phyloP scores from a whole-genome alignment of 495 filamentous ascomycete genomes.

The Trichocladium uniseriatum region DNA sequence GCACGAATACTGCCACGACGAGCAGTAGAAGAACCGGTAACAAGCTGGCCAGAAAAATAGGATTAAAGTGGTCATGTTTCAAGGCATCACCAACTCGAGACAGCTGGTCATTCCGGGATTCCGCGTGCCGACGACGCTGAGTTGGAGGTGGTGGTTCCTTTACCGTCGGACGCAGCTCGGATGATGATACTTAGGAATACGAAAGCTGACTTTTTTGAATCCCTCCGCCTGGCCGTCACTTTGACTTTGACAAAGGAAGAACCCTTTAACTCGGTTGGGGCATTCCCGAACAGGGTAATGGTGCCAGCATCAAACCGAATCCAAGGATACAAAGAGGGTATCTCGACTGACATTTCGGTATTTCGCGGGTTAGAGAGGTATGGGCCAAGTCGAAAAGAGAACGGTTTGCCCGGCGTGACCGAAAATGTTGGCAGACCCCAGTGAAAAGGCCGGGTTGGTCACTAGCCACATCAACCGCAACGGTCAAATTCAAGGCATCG shows the following conservation, averaged over 20 bases:
- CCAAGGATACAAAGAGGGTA: slow-evolving; percentile 52
- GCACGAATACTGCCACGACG: slow-evolving; percentile 4
- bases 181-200: slow-evolving; percentile 45
- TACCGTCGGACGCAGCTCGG: slow-evolving; percentile 13
- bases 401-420: slow-evolving; percentile 52
- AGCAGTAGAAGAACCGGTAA: slow-evolving; percentile 13
- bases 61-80: slow-evolving; percentile 4
- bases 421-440: slow-evolving; percentile 35
- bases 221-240: slow-evolving; percentile 42
- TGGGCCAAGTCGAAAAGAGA: slow-evolving; percentile 53
- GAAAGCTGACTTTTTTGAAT: slow-evolving; percentile 33
- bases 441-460: slow-evolving; percentile 28
- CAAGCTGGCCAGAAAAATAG: slow-evolving; percentile 15
- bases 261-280: slow-evolving; percentile 36
- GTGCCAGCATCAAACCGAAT: slow-evolving; percentile 52
- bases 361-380: slow-evolving; percentile 44
- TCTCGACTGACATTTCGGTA: slow-evolving; percentile 45
- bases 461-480: slow-evolving; percentile 45
- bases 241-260: slow-evolving; percentile 38
- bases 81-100: not conserved
- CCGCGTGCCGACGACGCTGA: not conserved
- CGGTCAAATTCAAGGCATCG: slow-evolving; percentile 53
- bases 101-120: not conserved
- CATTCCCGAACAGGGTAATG: slow-evolving; percentile 51
- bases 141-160: slow-evolving; percentile 1